phyloP scores from a whole-genome alignment of 768 basidiomycete genomes.

The Macrolepiota dolichaula region DNA sequence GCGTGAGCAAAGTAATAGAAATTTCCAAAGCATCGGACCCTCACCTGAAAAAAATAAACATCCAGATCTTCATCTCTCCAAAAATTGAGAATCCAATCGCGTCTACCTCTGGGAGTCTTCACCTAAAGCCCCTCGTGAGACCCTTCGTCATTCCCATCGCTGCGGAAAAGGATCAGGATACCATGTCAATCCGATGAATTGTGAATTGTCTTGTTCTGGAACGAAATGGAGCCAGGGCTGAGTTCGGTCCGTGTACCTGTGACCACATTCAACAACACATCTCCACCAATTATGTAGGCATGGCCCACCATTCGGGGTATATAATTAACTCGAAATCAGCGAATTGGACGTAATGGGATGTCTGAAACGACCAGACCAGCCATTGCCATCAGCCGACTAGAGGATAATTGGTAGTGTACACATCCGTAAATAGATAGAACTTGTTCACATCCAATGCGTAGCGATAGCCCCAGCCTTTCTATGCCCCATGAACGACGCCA shows the following conservation, averaged over 20 bases:
- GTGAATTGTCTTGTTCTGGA: constrained; percentile 61
- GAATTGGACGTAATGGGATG: constrained; percentile 60
- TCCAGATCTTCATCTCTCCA: constrained; percentile 52
- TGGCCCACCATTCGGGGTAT: constrained; percentile 66
- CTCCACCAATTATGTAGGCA: neutral
- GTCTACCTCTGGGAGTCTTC: constrained; percentile 42
- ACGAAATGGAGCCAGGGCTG: constrained; percentile 75
- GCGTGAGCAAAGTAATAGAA: neutral
- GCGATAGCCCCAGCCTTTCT: constrained; percentile 55
- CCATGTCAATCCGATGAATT: constrained; percentile 67
- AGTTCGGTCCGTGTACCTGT: constrained; percentile 53
- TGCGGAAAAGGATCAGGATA: constrained; percentile 67
- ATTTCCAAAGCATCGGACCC: neutral
- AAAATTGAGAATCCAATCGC: constrained; percentile 43
- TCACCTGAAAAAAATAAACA: constrained; percentile 49
- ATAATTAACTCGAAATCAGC: constrained; percentile 68
- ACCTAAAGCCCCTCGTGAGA: constrained; percentile 57
- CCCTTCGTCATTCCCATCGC: constrained; percentile 45
- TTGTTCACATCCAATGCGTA: constrained; percentile 54
- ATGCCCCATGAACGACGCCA: constrained; percentile 44
- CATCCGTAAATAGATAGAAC: neutral
- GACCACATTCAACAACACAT: neutral
- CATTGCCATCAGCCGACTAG: constrained; percentile 55
- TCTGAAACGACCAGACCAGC: constrained; percentile 71
- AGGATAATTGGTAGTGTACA: neutral